These are phyloP conservation scores for Clavispora carvajalis DNA, from an alignment of 805 yeast genomes.

Conservation along the genomic window DNA sequence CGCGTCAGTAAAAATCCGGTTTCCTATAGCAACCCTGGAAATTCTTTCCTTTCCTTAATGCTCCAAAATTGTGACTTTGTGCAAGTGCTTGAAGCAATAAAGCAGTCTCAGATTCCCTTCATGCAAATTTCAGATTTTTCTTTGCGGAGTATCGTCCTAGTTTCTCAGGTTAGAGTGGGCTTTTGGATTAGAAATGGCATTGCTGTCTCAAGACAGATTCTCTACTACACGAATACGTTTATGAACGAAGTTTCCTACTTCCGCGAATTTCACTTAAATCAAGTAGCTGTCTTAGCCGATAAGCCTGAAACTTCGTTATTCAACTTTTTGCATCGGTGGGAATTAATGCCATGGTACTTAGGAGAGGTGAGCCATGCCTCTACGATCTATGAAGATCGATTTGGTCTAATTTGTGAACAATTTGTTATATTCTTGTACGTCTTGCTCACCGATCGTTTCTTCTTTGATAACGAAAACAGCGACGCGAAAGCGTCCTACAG, in stretches of 20 bases:
- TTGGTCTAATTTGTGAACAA: slow-evolving; percentile 39
- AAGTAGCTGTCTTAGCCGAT: slow-evolving; percentile 36
- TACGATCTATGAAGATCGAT: slow-evolving; percentile 46
- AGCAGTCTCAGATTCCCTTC: slow-evolving; percentile 18
- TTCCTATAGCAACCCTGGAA: slow-evolving; percentile 57
- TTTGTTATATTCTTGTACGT: slow-evolving; percentile 41
- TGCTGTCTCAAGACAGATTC: slow-evolving; percentile 46
- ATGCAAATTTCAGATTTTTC: slow-evolving; percentile 50
- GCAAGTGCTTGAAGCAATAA: slow-evolving; percentile 11
- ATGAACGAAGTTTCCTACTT: slow-evolving; percentile 37
- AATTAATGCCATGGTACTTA: slow-evolving; percentile 44
- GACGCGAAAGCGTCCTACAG: slow-evolving; percentile 22
- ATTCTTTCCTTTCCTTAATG: slow-evolving; percentile 48
- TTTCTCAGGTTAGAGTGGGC: slow-evolving; percentile 56
- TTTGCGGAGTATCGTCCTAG: slow-evolving; percentile 54
- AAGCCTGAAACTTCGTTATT: slow-evolving; percentile 31
- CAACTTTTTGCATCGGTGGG: slow-evolving; percentile 53
- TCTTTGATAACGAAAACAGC: slow-evolving; percentile 19
- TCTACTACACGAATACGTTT: slow-evolving; percentile 40
- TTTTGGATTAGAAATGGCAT: slow-evolving; percentile 75
- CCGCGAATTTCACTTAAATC: slow-evolving; percentile 44
- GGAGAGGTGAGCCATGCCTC: slow-evolving; percentile 27
- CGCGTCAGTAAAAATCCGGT: slow-evolving; percentile 46
- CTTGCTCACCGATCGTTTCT: slow-evolving; percentile 34
- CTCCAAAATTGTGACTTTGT: slow-evolving; percentile 29